These are phyloP conservation scores for Globisporangium apiculatum DNA, from an alignment of 352 stramenopile genomes.

Conservation along the genomic window DNA sequence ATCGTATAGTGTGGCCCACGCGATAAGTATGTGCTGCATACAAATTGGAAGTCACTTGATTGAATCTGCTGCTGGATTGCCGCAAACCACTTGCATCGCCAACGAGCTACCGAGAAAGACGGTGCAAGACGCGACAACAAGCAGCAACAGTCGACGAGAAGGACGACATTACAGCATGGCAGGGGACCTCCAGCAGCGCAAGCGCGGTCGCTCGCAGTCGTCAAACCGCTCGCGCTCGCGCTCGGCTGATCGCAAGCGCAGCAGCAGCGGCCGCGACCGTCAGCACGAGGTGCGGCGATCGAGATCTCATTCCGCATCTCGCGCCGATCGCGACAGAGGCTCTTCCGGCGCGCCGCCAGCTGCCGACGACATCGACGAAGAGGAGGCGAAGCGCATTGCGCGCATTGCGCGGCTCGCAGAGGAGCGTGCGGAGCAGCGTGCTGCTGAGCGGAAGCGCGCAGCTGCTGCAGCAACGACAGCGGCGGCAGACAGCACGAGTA, in stretches of 20 bases:
- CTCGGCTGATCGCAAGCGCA: conserved; percentile 16
- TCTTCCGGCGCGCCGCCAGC: conserved; percentile 1
- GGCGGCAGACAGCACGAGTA: neutral
- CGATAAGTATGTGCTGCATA: too few species aligned
- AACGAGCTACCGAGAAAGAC: too few species aligned
- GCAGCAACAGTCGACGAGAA: too few species aligned
- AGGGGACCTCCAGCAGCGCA: neutral
- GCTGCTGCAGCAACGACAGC: neutral
- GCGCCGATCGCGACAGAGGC: neutral
- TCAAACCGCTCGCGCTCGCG: conserved; percentile 20
- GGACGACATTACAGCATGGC: too few species aligned
- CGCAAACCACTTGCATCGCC: too few species aligned
- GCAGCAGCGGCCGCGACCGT: conserved; percentile 1
- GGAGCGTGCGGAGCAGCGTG: conserved; percentile 45
- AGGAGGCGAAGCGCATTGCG: conserved; percentile 68
- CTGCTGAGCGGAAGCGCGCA: conserved; percentile 17
- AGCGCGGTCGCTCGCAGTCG: conserved; percentile 42
- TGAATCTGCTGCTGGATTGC: too few species aligned
- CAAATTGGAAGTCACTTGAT: too few species aligned
- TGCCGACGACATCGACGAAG: conserved; percentile 32
- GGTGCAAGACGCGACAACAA: too few species aligned
- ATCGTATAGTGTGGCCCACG: too few species aligned
- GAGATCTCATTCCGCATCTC: conserved; percentile 20
- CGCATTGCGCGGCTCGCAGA: conserved; percentile 61
- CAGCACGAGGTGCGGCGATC: conserved; percentile 12